Evolutionary conservation across 306 rosid species (phyloP).

Genomic region (Quercus cerris): DNA sequence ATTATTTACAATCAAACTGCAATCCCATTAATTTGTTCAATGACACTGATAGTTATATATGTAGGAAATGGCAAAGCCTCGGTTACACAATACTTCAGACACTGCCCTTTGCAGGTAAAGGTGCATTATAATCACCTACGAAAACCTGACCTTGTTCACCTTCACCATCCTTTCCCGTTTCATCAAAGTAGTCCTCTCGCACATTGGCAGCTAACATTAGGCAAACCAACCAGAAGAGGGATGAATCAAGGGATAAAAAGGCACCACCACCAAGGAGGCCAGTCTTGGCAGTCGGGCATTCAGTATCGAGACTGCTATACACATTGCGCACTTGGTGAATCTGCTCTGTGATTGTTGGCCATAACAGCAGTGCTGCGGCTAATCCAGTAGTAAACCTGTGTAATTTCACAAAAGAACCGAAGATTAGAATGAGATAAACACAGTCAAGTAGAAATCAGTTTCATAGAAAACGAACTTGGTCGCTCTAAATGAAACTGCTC

Average conservation of each 20-base stretch:
- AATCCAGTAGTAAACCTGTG: conserved; percentile 62
- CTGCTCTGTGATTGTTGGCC: conserved; percentile 68
- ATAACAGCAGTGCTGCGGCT: conserved; percentile 41
- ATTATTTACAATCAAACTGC: conserved; percentile 19
- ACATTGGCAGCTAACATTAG: conserved; percentile 79
- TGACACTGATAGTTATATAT: not conserved
- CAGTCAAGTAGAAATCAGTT: not conserved
- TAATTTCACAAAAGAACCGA: not conserved
- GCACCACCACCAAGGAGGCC: conserved; percentile 97
- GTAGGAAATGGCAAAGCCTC: not conserved
- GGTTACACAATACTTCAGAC: conserved; percentile 6
- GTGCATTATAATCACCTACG: not conserved
- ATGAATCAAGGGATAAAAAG: conserved; percentile 74
- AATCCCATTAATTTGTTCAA: not conserved
- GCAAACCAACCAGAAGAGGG: conserved; percentile 81
- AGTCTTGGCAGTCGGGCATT: conserved; percentile 67
- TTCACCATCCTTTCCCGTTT: conserved; percentile 25
- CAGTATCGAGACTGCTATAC: conserved; percentile 21
- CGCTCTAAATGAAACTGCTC: not conserved
- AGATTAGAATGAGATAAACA: no score
- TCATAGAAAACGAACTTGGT: not conserved
- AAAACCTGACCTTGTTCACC: not conserved
- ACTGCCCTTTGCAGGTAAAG: conserved; percentile 9
- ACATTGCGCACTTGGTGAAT: conserved; percentile 31
- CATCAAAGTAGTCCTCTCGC: conserved; percentile 79